Base-by-base conservation (phyloP, 306 rosid genomes). In the Fragaria iinumae region DNA sequence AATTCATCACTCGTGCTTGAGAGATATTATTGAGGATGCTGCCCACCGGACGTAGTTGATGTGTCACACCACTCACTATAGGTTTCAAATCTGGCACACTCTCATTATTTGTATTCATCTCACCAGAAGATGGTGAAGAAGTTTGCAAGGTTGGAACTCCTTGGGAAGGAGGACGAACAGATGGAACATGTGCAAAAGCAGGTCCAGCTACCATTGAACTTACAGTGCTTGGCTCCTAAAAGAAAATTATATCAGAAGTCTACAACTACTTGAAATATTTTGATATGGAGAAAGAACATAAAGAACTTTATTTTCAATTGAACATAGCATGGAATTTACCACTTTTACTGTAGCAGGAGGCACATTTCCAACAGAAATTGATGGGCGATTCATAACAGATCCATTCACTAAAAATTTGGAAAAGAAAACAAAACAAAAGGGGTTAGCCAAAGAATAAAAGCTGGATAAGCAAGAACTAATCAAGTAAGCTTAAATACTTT, bases 291-390 rank as follows among this genome's bases (percentile, higher is more conserved):
- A 77, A 57, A 55, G 44, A 34, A 21, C 18, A 64, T 49, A 74
- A 69, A 21, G 49, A 59, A 38, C 34, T 50, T 29, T 32, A 36
- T 50, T 50, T 16, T 36, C 56, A 70, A 21, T 71, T 25, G 76
- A 55, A 72, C 34, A 74, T 73, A 65, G 38, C 34, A 79, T 74
- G 50, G 32, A 57, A 36, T 68, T 71, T 91, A 92, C 99, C 91
- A 96, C 93, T 96, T 96, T 96, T 36, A 96, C 92, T 50, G 90
- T 91, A 47, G 96, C 96, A 66, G 99, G 85, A 80, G 90, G 84
- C 77, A 83, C 86, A 82, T 86, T 89, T 75, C 82, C 92, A 69
- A 86, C 87, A 80, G 96, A 53, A 68, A 86, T 75, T 62, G 93
- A 77, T 81, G 90, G 97, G 62, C 97, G 91, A 77, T 73, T 96